Evolutionary conservation across 305 asterid genomes (phyloP).

Genomic region (Solanum hybrid): DNA sequence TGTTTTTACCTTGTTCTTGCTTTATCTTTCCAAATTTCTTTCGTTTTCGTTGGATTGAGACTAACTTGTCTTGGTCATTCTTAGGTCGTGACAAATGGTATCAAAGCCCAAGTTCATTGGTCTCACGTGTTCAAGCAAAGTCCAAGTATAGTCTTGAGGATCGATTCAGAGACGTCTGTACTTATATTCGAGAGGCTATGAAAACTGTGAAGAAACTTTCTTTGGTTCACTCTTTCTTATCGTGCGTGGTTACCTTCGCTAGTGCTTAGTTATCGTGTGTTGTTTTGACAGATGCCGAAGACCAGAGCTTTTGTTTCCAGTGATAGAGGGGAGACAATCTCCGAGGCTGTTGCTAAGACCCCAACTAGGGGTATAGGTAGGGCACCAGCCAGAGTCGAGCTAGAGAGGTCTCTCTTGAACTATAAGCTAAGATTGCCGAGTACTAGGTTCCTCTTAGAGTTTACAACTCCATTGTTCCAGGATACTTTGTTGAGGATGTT

Average conservation of each 20-base stretch:
- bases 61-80: background rate
- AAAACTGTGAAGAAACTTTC: background rate
- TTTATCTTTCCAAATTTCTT: background rate
- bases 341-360: background rate
- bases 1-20: background rate
- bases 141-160: background rate
- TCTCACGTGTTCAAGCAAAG: background rate
- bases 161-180: accelerated
- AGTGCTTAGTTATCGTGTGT: background rate
- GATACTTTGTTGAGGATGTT: background rate
- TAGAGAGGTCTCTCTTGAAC: too few relatives aligned
- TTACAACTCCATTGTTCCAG: background rate
- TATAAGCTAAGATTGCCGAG: background rate
- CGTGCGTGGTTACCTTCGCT: accelerated
- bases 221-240: background rate
- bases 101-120: background rate
- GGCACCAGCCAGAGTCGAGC: background rate
- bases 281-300: background rate
- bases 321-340: background rate
- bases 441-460: background rate
- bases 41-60: background rate
- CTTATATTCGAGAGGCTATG: background rate
- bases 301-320: background rate
- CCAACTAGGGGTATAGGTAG: background rate
- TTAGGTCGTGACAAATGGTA: background rate